These are phyloP conservation scores for Perkinsus chesapeaki DNA, from an alignment of 169 alveolate species.

Conservation along the genomic window DNA sequence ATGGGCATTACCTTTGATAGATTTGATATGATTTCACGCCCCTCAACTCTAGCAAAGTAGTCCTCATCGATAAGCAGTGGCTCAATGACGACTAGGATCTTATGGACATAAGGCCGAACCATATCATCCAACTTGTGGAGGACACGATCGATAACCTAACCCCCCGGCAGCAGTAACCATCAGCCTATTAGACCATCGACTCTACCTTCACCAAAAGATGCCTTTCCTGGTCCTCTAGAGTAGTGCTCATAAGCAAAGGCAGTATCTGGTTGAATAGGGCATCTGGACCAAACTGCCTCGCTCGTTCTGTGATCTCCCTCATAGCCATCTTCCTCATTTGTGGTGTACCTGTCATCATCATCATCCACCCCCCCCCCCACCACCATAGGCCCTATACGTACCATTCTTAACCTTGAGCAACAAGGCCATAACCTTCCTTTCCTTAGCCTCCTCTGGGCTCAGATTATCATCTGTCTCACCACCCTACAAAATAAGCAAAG, in stretches of 20 bases:
- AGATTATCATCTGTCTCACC: constrained; percentile 84
- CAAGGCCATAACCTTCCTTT: constrained; percentile 85
- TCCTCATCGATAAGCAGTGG: constrained; percentile 98
- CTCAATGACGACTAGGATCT: constrained; percentile 95
- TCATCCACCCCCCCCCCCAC: not conserved
- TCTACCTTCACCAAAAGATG: constrained; percentile 88
- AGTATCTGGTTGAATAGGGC: constrained; percentile 91
- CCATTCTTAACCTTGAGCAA: constrained; percentile 96
- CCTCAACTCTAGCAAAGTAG: constrained; percentile 98
- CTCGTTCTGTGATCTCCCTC: constrained; percentile 87
- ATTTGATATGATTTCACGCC: constrained; percentile 92
- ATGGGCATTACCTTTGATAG: constrained; percentile 49
- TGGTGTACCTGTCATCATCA: constrained; percentile 63
- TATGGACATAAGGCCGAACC: constrained; percentile 97
- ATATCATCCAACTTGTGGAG: constrained; percentile 88
- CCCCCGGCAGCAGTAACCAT: not conserved
- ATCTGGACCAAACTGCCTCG: constrained; percentile 96
- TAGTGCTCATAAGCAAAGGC: constrained; percentile 94
- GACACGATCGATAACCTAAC: constrained; percentile 86
- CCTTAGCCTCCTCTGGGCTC: constrained; percentile 89
- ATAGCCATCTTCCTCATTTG: constrained; percentile 91
- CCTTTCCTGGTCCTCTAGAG: constrained; percentile 95
- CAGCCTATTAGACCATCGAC: not conserved
- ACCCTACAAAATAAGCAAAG: constrained; percentile 62
- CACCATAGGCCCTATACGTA: not conserved